Conservation (phyloP, 2,329 filamentous ascomycete species). For the Fusarium stilboides region DNA sequence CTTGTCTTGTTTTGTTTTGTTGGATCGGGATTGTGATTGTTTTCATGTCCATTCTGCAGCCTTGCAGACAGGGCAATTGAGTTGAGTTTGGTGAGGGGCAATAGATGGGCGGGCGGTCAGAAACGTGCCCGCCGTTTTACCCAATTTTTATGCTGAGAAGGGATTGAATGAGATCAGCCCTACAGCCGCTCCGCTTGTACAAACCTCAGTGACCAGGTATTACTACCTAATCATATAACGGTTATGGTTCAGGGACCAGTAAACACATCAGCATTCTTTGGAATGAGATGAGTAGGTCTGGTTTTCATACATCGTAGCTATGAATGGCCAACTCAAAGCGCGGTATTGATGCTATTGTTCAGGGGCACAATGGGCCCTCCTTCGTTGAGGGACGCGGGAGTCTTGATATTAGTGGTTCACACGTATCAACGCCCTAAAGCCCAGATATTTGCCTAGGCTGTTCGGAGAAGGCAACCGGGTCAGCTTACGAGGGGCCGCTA, state of each 20-base stretch:
- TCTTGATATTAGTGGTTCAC: conserved; percentile 26
- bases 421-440: conserved; percentile 11
- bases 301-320: no score
- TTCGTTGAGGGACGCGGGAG: conserved; percentile 13
- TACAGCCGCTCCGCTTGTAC: conserved; percentile 33
- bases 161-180: conserved; percentile 37
- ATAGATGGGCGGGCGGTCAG: conserved; percentile 37
- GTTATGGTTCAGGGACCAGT: neutral
- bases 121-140: conserved; percentile 20
- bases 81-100: conserved; percentile 30
- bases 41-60: neutral
- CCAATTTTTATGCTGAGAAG: conserved; percentile 14
- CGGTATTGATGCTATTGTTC: conserved; percentile 6
- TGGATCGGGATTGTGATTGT: conserved; percentile 14
- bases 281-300: no score
- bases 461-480: conserved; percentile 29
- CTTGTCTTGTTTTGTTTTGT: neutral
- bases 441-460: conserved; percentile 27
- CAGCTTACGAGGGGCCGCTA: conserved; percentile 37
- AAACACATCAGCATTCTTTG: neutral
- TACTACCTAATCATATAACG: no score
- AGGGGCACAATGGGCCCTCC: conserved; percentile 27
- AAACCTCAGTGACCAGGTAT: no score
- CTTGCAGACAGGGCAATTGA: conserved; percentile 16
- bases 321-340: conserved; percentile 16